Base-by-base conservation (phyloP, 345 rosid species). In the Reutealis trisperma region DNA sequence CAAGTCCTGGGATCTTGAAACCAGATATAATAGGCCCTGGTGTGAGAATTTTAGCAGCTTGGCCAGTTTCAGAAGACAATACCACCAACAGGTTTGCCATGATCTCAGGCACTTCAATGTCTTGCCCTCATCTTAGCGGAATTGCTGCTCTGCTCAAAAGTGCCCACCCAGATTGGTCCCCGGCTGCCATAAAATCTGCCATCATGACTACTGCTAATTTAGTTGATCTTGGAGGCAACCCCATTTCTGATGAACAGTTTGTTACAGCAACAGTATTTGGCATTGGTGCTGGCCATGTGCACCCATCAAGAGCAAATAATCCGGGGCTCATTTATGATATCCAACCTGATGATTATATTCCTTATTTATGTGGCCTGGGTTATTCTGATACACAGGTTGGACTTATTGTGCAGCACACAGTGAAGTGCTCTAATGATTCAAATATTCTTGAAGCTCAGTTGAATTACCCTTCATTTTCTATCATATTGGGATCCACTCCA, bases 171-270 rank as follows among this genome's bases (percentile, higher is more conserved):
- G 63, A 79, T 24, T 90, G 93, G 90, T 88, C 93, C 68, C 91
- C 93, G 0, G 90, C 89, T 0, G 90, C 91, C 49, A 80, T 90
- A 63, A 87, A 83, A 37, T 90, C 93, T n/a, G 90, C 93, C 32
- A 81, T 88, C 3, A 84, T 90, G 65, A 90, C 93, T 11, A 84
- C 85, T 4, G 86, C 85, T 52, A 32, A 71, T 62, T 4, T 18
- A 9, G 21, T 24, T 0, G 63, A 63, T 65, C 16, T 55, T 45
- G 41, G 21, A 27, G 6, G 44, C 7, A 24, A 51, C 14, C 70
- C 75, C 22, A 77, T 77, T 24, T n/a, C 54, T 51, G 80, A 77
- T 52, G 57, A 77, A 63, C 42, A 44, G 72, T 71, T 13, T 75
- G 80, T 16, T 49, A 42, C 49, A 7, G 16, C 9, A 19, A 16